phyloP scores from a whole-genome alignment of 2,329 filamentous ascomycete genomes.

The Aspergillus niger region DNA sequence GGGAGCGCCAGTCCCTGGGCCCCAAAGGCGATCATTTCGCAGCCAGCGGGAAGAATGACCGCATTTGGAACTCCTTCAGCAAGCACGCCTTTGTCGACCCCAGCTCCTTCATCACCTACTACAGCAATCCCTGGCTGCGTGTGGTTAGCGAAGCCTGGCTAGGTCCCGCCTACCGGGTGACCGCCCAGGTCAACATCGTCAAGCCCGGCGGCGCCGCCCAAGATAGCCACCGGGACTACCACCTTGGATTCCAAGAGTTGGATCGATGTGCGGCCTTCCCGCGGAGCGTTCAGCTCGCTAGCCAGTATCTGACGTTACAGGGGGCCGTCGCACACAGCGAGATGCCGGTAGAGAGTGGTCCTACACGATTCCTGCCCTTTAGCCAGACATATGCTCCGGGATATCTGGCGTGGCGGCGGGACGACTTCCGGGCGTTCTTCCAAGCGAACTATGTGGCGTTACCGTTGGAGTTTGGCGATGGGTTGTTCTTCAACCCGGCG shows the following conservation, averaged over 20 bases:
- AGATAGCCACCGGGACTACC: constrained; percentile 63
- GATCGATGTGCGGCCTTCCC: constrained; percentile 53
- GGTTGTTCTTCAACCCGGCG: constrained; percentile 65
- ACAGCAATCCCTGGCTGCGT: constrained; percentile 61
- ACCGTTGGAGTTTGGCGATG: constrained; percentile 59
- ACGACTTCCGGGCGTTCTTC: constrained; percentile 59
- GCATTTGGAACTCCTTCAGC: constrained; percentile 68
- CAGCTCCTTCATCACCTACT: constrained; percentile 58
- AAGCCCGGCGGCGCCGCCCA: constrained; percentile 61
- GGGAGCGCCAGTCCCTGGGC: constrained; percentile 40
- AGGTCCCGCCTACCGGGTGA: constrained; percentile 62
- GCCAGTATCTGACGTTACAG: constrained; percentile 62
- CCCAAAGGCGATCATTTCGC: constrained; percentile 64
- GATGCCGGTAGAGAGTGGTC: constrained; percentile 61
- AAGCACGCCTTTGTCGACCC: constrained; percentile 60
- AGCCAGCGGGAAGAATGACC: constrained; percentile 56
- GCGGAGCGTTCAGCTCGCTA: constrained; percentile 55
- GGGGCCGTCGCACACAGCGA: constrained; percentile 65
- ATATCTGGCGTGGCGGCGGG: constrained; percentile 59
- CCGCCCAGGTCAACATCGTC: constrained; percentile 65
- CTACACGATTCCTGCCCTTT: constrained; percentile 63
- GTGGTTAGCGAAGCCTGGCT: constrained; percentile 59
- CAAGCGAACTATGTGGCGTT: constrained; percentile 55
- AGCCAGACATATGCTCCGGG: constrained; percentile 60
- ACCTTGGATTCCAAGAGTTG: constrained; percentile 62